Conservation (phyloP, 139 green algal species). For the Deuterostichococcus epilithicus region DNA sequence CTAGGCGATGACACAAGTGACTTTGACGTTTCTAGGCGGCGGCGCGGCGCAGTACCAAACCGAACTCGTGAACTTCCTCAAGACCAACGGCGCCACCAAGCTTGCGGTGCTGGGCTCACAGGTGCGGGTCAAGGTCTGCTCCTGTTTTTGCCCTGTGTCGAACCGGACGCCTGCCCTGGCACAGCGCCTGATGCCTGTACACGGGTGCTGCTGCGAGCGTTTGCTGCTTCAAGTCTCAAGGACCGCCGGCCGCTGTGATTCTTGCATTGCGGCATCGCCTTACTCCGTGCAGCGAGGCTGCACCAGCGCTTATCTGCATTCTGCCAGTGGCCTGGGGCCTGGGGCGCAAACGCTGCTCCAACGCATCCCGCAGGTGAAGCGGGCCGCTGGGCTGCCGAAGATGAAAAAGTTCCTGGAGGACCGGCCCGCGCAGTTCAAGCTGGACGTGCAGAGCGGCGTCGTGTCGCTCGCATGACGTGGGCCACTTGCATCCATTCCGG, state of each 20-base stretch:
- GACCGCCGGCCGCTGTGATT: no score
- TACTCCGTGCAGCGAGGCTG: no score
- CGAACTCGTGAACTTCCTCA: background rate
- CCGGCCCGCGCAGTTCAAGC: background rate
- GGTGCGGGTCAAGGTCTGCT: background rate
- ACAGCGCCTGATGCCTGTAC: no score
- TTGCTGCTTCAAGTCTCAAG: no score
- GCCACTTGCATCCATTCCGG: no score
- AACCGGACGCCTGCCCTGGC: no score
- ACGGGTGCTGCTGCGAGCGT: no score
- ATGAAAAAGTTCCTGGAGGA: slow-evolving; percentile 20
- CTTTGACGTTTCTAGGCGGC: background rate
- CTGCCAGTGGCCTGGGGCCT: no score
- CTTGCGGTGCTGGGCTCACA: slow-evolving; percentile 1
- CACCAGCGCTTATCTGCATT: no score
- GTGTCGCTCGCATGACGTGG: background rate
- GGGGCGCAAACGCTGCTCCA: no score
- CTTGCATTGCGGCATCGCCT: no score
- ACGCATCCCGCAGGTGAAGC: background rate
- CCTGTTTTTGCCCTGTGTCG: no score
- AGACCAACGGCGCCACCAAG: slow-evolving; percentile 4
- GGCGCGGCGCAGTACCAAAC: background rate
- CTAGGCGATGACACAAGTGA: background rate
- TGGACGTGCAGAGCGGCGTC: background rate
- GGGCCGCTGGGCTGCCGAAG: background rate